These are phyloP conservation scores for Phialophora expanda DNA, from an alignment of 2,329 filamentous ascomycete genomes.

Conservation along the genomic window DNA sequence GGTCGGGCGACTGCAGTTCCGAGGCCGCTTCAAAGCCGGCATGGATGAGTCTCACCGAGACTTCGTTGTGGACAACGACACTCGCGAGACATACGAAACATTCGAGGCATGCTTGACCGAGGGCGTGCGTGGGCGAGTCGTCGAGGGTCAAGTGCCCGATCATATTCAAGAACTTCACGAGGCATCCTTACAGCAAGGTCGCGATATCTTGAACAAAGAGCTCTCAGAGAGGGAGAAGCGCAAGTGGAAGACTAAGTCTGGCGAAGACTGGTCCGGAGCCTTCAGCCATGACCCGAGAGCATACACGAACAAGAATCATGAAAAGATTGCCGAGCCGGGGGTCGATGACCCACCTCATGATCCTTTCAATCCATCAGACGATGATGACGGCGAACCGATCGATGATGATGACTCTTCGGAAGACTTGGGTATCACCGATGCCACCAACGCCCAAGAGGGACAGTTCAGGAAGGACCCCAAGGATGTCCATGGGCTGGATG, in stretches of 20 bases:
- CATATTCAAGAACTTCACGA: conserved; percentile 78
- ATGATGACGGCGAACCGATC: conserved; percentile 40
- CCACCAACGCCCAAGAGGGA: conserved; percentile 42
- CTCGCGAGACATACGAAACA: conserved; percentile 88
- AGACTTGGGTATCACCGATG: conserved; percentile 66
- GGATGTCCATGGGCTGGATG: conserved; percentile 37
- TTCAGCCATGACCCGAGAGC: conserved; percentile 77
- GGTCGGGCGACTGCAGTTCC: conserved; percentile 80
- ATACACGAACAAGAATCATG: conserved; percentile 59
- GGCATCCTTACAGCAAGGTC: conserved; percentile 75
- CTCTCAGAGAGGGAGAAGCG: conserved; percentile 70
- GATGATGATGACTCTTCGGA: conserved; percentile 46
- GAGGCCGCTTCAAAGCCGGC: conserved; percentile 82
- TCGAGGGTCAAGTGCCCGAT: conserved; percentile 74
- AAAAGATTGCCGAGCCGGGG: conserved; percentile 63
- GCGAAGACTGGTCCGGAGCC: conserved; percentile 83
- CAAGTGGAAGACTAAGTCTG: conserved; percentile 78
- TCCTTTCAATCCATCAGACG: conserved; percentile 55
- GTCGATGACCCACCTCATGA: conserved; percentile 59
- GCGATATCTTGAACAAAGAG: conserved; percentile 78
- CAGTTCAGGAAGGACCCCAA: conserved; percentile 39
- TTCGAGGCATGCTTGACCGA: conserved; percentile 93
- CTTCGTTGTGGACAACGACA: conserved; percentile 85
- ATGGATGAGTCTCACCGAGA: conserved; percentile 83
- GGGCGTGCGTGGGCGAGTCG: conserved; percentile 75